Evolutionary conservation across 768 basidiomycete species (phyloP).

Genomic region (Boletus huronensis): DNA sequence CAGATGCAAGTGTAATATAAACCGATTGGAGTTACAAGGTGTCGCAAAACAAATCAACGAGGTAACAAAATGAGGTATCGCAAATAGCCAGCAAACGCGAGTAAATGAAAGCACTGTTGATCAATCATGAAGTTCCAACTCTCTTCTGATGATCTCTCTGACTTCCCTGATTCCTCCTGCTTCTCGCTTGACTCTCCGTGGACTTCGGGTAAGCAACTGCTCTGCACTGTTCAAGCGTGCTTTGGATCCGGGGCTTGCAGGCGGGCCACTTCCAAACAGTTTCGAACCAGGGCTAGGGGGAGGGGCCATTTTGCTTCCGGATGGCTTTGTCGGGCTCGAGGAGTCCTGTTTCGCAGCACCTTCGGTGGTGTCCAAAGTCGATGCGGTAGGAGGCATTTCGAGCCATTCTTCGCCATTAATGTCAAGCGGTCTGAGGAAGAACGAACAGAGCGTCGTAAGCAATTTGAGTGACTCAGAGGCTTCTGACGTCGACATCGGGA

Average conservation of each 20-base stretch:
- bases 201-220: conserved; percentile 65
- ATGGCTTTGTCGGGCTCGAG: conserved; percentile 39
- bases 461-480: conserved; percentile 71
- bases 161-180: conserved; percentile 74
- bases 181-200: conserved; percentile 66
- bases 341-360: conserved; percentile 4
- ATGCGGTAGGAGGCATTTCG: conserved; percentile 40
- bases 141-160: conserved; percentile 74
- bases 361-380: conserved; percentile 16
- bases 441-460: conserved; percentile 69
- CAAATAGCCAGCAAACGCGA: conserved; percentile 13
- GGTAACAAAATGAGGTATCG: conserved; percentile 12
- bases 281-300: conserved; percentile 42
- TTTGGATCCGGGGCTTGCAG: conserved; percentile 49
- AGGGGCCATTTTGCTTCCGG: conserved; percentile 15
- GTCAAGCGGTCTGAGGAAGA: conserved; percentile 66
- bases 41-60: conserved; percentile 24
- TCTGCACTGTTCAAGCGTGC: conserved; percentile 56
- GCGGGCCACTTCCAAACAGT: conserved; percentile 22
- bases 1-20: background rate
- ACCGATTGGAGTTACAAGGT: conserved; percentile 7
- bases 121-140: conserved; percentile 67
- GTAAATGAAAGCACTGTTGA: conserved; percentile 29
- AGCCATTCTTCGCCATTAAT: conserved; percentile 56
- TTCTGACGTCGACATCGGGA: conserved; percentile 75